Base-by-base conservation (phyloP, 2,329 filamentous ascomycete genomes). In the Aspergillus glaucus region DNA sequence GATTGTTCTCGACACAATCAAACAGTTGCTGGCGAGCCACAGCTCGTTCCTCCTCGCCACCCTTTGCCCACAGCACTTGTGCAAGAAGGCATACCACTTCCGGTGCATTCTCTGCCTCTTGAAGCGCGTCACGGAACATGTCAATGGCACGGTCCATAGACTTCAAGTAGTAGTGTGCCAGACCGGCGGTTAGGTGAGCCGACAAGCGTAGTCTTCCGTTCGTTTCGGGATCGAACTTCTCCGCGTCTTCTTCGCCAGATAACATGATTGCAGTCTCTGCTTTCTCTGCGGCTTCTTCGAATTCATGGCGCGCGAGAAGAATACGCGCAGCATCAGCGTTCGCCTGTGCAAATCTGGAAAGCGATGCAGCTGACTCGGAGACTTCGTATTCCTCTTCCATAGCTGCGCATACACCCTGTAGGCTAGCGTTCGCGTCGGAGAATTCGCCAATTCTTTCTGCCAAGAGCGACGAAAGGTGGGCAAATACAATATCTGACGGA, bases 11-110 rank as follows among this genome's bases (percentile, higher is more conserved):
- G 10, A 95, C 84, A 32, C 87, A 84, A 12, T 84, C 84, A 60
- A 95, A 92, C 1, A 98, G 77, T 54, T 88, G 81, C 46, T 87
- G 83, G 3, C 89, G 80, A 14, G 92, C 91, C 52, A 87, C 82
- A 44, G 85, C 81, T 43, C 85, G 82, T 48, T 91, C 87, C 1
- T 84, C 78, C 6, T 85, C 81, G 0, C 84, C 82, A 7, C 88
- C 90, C 55, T 88, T 89, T 0, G 91, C 91, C 92, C 93, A 98
- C 0, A 97, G 78, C 0, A 97, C 87, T 68, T 97, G 89, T 0
- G 91, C 87, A 10, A 97, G 76, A 10, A 96, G 76, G 61, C 91
- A 96, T 0, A 90, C 84, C 1, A 92, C 86, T 62, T 96, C 90
- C 0, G 91, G 86, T 52, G 89, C 84, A 34, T 80, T 80, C 26